These are phyloP conservation scores for Achaetomium macrosporum DNA, from an alignment of 2,329 filamentous ascomycete species.

Conservation along the genomic window DNA sequence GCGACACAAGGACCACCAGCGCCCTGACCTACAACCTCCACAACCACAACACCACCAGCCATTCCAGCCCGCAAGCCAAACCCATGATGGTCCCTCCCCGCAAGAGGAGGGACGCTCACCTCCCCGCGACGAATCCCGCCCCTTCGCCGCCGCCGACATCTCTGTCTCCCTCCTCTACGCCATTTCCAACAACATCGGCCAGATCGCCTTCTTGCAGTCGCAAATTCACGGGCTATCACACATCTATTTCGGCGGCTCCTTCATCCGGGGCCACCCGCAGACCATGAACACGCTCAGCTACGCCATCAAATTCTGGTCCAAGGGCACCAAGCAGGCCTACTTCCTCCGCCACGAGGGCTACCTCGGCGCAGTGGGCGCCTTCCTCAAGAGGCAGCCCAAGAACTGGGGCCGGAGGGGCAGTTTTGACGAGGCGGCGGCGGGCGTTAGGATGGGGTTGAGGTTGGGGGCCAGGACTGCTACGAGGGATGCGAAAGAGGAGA, in stretches of 20 bases:
- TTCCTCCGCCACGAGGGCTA: constrained; percentile 96
- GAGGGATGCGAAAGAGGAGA: neutral
- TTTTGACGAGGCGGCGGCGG: constrained; percentile 45
- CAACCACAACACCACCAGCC: constrained; percentile 5
- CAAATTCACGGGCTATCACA: constrained; percentile 86
- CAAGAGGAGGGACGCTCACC: neutral
- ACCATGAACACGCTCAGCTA: constrained; percentile 98
- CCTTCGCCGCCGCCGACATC: constrained; percentile 78
- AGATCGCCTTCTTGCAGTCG: constrained; percentile 95
- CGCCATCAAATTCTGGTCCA: constrained; percentile 94
- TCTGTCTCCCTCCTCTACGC: constrained; percentile 89
- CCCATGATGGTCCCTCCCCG: neutral
- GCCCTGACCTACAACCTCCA: neutral
- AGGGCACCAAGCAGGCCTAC: constrained; percentile 89
- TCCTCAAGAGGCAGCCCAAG: constrained; percentile 80
- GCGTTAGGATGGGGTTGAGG: constrained; percentile 25
- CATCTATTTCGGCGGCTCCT: constrained; percentile 97
- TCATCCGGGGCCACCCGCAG: constrained; percentile 92
- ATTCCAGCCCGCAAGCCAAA: neutral
- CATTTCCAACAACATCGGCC: constrained; percentile 95
- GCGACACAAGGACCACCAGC: constrained; percentile 30
- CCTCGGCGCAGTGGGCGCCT: constrained; percentile 87
- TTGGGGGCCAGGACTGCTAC: constrained; percentile 13
- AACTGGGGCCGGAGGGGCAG: constrained; percentile 88
- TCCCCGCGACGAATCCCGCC: constrained; percentile 28